Base-by-base conservation (phyloP, 2,329 filamentous ascomycete genomes). In the Fusarium nodosum region DNA sequence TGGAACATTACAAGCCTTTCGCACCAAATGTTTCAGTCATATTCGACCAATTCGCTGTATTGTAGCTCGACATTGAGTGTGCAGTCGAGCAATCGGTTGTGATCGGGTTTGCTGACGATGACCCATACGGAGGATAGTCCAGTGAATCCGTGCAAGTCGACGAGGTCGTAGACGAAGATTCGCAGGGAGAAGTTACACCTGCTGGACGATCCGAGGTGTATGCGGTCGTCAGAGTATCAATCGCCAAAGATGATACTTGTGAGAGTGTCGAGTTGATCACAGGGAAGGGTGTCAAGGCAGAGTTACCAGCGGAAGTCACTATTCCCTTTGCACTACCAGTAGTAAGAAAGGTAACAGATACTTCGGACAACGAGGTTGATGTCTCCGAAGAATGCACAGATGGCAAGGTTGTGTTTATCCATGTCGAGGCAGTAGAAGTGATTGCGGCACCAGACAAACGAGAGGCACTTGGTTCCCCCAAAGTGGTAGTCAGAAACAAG, bases 381-480 rank as follows among this genome's bases (percentile, higher is more conserved):
- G 64, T 60, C n/a, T 34, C 61, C 52, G 65, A 66, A 24, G 56
- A 46, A 22, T 38, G 58, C 41, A 58, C 55, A 44, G 26, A 33
- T 13, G 10, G 44, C 30, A 52, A 71, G 24, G 61, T 74, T 7
- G 50, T 52, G 46, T 75, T 74, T 18, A 54, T 36, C 71, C 73
- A 67, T 41, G 54, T 56, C 24, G 51, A 60, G 16, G 41, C 16
- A 18, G 45, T 59, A 41, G 62, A 66, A 45, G 56, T 60, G 45
- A 60, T 42, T 22, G 39, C 36, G 31, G 36, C 60, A 5, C 59
- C 62, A 31, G 75, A 74, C 30, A 67, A 45, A 20, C 42, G 41
- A 38, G 69, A 75, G 11, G 65, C 66, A 18, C 48, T 59, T 20
- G 66, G 64, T 18, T 51, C 22, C 16, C 11, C 22, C 51, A 56